These are phyloP conservation scores for Phanerochaete sordida DNA, from an alignment of 768 basidiomycete genomes.

Conservation along the genomic window DNA sequence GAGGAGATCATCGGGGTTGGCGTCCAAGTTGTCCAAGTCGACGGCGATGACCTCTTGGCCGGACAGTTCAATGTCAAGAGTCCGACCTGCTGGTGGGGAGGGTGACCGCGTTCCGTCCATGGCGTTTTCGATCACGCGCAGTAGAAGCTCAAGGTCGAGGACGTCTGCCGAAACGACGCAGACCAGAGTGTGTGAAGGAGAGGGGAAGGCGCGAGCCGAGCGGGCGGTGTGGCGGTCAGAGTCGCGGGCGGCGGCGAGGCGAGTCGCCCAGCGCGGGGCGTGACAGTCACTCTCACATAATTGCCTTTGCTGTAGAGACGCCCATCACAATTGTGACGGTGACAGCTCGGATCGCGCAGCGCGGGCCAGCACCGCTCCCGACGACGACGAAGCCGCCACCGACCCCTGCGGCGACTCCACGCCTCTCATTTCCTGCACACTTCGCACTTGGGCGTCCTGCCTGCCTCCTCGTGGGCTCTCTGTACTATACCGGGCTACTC, in stretches of 20 bases:
- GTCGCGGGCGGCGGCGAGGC: neutral
- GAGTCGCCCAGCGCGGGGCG: neutral
- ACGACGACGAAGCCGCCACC: constrained; percentile 11
- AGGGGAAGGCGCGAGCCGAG: neutral
- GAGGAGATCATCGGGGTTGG: constrained; percentile 70
- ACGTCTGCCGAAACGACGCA: no score
- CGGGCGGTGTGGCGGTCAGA: neutral
- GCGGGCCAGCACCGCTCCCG: constrained; percentile 6
- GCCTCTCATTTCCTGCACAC: neutral
- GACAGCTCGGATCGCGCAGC: constrained; percentile 1
- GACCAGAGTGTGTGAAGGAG: neutral
- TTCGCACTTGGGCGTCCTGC: neutral
- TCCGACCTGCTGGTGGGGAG: constrained; percentile 15
- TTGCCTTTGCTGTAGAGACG: neutral
- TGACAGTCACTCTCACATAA: neutral
- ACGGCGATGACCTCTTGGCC: constrained; percentile 86
- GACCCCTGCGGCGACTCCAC: neutral
- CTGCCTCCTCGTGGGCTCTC: neutral
- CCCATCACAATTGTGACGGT: constrained; percentile 4
- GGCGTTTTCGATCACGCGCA: neutral
- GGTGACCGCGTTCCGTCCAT: constrained; percentile 14
- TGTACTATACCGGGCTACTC: neutral
- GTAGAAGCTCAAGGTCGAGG: neutral
- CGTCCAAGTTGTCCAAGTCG: constrained; percentile 84
- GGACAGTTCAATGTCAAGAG: constrained; percentile 61